Conservation (phyloP, 2,329 filamentous ascomycete species). For the Alternaria triticimaculans region DNA sequence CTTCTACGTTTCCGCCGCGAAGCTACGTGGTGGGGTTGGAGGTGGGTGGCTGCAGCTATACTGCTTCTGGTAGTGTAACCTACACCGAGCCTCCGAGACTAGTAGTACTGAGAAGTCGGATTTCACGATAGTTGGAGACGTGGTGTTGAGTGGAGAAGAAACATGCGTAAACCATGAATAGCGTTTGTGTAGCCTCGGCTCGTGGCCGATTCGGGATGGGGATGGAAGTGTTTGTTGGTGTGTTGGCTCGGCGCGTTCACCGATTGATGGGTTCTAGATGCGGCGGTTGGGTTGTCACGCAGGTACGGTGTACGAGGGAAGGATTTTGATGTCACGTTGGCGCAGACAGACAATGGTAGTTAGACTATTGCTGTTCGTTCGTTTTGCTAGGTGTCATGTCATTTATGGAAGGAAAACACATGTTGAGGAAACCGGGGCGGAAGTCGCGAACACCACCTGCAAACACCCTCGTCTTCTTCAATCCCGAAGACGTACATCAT, state of each 20-base stretch:
- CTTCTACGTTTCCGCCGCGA: not conserved
- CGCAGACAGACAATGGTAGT: not conserved
- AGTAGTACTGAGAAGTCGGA: not conserved
- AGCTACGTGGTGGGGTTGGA: not conserved
- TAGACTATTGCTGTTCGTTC: not conserved
- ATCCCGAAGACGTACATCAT: not conserved
- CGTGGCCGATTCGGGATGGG: not conserved
- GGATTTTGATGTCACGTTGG: not conserved
- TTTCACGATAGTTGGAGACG: conserved; percentile 23
- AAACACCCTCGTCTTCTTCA: not conserved
- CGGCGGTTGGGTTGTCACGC: not conserved
- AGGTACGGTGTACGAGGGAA: not conserved
- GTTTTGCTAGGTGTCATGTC: not conserved
- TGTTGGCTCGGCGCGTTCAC: not conserved
- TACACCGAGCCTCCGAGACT: conserved; percentile 5
- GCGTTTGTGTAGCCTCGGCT: conserved; percentile 7
- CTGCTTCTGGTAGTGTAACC: conserved; percentile 11
- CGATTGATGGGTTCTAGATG: conserved; percentile 1
- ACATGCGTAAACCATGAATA: not conserved
- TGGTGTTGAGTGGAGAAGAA: conserved; percentile 21
- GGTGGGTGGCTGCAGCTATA: conserved; percentile 2
- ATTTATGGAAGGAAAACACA: not conserved
- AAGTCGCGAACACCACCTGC: not conserved
- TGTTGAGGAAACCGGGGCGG: not conserved
- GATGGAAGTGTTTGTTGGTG: not conserved